Conservation (phyloP, 177 flowering plant species). For the Vitis hybrid region DNA sequence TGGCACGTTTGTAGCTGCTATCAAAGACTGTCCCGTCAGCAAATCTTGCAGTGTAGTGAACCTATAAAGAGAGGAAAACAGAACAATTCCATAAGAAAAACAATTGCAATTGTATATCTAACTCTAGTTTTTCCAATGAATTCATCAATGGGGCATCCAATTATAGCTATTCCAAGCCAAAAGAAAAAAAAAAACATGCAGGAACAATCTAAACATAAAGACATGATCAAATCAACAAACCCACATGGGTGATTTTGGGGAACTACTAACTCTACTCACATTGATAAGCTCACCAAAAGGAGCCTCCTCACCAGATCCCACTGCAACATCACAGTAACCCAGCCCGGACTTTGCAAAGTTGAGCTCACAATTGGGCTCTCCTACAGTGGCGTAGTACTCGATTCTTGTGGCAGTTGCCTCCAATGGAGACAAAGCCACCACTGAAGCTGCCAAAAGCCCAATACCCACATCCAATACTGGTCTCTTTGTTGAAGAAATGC, state of each 20-base stretch:
- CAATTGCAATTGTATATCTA: background rate
- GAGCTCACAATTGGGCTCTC: conserved; percentile 77
- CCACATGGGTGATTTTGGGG: too few species aligned
- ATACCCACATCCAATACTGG: conserved; percentile 40
- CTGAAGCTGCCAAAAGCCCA: conserved; percentile 62
- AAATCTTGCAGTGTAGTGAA: conserved; percentile 93
- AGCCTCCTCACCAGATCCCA: conserved; percentile 63
- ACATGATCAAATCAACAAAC: too few species aligned
- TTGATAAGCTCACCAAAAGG: conserved; percentile 72
- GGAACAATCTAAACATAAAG: background rate
- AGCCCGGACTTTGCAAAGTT: conserved; percentile 67
- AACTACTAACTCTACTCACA: conserved; percentile 37
- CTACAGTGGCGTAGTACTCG: conserved; percentile 80
- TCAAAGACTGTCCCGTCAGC: conserved; percentile 87
- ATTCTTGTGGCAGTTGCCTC: conserved; percentile 83
- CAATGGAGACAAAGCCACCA: conserved; percentile 40
- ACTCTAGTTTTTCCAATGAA: too few species aligned
- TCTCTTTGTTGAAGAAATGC: conserved; percentile 25
- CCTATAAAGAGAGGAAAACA: conserved; percentile 29
- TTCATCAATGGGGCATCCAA: too few species aligned
- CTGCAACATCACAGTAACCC: conserved; percentile 72
- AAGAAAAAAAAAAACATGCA: background rate
- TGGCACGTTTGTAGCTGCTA: conserved; percentile 83
- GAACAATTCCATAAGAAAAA: background rate
- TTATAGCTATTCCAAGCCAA: background rate